Evolutionary conservation across 441 rosid genomes (phyloP).

Genomic region (Eruca vesicaria): DNA sequence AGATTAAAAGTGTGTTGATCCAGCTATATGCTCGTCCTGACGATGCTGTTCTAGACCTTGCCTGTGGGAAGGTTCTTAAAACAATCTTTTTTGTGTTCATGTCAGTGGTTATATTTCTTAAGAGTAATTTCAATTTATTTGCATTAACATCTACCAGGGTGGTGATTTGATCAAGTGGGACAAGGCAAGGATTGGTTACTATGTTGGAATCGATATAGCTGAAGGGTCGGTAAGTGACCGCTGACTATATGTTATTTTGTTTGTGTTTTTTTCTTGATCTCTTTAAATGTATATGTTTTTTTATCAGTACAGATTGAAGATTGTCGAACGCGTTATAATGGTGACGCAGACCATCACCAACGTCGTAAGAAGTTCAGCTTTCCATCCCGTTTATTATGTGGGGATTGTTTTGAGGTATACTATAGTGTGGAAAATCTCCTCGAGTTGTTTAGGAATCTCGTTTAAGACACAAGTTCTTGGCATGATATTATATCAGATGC

Average conservation of each 20-base stretch:
- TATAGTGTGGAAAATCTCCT: too few relatives aligned
- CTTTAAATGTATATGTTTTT: background rate
- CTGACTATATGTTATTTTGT: background rate
- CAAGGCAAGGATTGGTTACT: slow-evolving; percentile 87
- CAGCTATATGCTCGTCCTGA: slow-evolving; percentile 85
- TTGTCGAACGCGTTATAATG: slow-evolving; percentile 91
- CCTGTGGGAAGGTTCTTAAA: slow-evolving; percentile 82
- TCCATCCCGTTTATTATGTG: slow-evolving; percentile 79
- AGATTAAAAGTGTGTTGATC: slow-evolving; percentile 97
- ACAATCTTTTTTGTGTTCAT: background rate
- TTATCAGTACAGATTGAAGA: slow-evolving; percentile 75
- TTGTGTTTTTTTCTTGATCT: background rate
- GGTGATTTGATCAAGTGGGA: slow-evolving; percentile 99
- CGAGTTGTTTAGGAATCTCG: too few relatives aligned
- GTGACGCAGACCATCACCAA: slow-evolving; percentile 93
- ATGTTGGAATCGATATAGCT: slow-evolving; percentile 95
- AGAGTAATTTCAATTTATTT: background rate
- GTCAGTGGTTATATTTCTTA: background rate
- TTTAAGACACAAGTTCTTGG: background rate
- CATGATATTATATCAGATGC: background rate
- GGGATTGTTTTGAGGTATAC: slow-evolving; percentile 6
- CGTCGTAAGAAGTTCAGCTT: slow-evolving; percentile 88
- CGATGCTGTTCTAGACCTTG: slow-evolving; percentile 95
- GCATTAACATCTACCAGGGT: slow-evolving; percentile 69
- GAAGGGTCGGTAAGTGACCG: slow-evolving; percentile 78